phyloP scores from a whole-genome alignment of 306 rosid genomes.

The Cucurbita pepo region DNA sequence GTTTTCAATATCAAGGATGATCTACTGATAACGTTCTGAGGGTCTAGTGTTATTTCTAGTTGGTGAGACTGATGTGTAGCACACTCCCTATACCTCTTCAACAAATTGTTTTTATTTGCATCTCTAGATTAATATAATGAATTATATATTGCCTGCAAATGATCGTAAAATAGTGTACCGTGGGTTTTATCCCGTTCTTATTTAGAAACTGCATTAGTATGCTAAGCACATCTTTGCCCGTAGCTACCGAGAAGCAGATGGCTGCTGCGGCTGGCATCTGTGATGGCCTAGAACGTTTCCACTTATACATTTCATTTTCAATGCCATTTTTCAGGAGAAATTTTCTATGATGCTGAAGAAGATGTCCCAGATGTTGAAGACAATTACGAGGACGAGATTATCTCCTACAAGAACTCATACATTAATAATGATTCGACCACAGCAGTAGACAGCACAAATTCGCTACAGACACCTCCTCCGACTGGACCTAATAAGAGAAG shows the following conservation, averaged over 20 bases:
- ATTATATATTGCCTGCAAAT: background rate
- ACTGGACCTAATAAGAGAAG: constrained; percentile 73
- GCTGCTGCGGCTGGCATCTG: background rate
- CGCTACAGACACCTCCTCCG: constrained; percentile 49
- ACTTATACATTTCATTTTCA: constrained; percentile 11
- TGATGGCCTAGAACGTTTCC: constrained; percentile 6
- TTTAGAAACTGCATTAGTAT: background rate
- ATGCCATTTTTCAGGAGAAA: constrained; percentile 46
- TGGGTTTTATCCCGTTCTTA: background rate
- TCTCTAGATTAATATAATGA: background rate
- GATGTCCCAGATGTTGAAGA: constrained; percentile 51
- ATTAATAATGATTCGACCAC: constrained; percentile 23
- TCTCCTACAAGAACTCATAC: constrained; percentile 11
- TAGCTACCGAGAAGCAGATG: background rate
- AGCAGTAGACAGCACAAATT: constrained; percentile 10
- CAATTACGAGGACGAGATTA: constrained; percentile 20
- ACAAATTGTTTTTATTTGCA: background rate
- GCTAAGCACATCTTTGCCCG: background rate
- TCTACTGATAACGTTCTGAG: background rate
- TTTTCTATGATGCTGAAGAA: constrained; percentile 60
- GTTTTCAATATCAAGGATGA: background rate
- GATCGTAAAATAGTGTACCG: background rate
- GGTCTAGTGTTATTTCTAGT: background rate
- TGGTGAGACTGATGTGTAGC: background rate
- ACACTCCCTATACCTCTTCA: background rate